Base-by-base conservation (phyloP, 1,284 basidiomycete genomes). In the Heterobasidion irregulare region DNA sequence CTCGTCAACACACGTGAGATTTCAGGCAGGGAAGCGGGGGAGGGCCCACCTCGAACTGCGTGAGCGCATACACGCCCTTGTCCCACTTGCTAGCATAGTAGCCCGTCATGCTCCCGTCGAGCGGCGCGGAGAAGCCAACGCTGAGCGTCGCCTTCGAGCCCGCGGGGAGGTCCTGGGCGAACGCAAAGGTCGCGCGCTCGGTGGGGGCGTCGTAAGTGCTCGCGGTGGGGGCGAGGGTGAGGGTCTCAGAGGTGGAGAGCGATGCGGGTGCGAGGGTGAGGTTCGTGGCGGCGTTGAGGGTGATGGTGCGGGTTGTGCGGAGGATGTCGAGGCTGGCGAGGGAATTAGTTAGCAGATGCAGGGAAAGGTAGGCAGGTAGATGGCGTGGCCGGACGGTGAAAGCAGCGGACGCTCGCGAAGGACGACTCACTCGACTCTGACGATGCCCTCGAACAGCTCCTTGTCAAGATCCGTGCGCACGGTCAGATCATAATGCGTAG, bases 381-480 rank as follows among this genome's bases (percentile, higher is more conserved):
- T 10, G 38, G 38, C 38, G 3, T n/a, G 10, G 10, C n/a, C 38
- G n/a, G 12, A 41, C 38, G 6, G 38, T 41, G 10, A 41, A 41
- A 43, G 19, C 19, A n/a, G 32, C 48, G 19, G 9, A 48, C 26
- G 34, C 34, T n/a, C 8, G 34, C 13, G 19, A 18, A 16, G 38
- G 41, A 13, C 41, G 8, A 70, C 79, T 56, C 56, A 84, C 89
- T 78, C 74, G 64, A 94, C 83, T 63, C 84, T 82, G 35, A 86
- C 90, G 56, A 88, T 78, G 46, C 95, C 95, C 44, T 83, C 77
- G 67, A 94, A 98, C 18, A 71, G 78, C 53, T 82, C 75, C 26
- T 78, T 77, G 58, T 88, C 78, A 53, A 98, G 79, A 71, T 96
- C 89, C 2, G 94, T 95, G 68, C 81, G 86, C 70, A 96, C 75